A percentile compares a stretch with the other conserved stretches of the same genome.
These are phyloP conservation scores for Pelargonium myrrhifolium DNA, from an alignment of 441 rosid genomes.

Conservation along the genomic window DNA sequence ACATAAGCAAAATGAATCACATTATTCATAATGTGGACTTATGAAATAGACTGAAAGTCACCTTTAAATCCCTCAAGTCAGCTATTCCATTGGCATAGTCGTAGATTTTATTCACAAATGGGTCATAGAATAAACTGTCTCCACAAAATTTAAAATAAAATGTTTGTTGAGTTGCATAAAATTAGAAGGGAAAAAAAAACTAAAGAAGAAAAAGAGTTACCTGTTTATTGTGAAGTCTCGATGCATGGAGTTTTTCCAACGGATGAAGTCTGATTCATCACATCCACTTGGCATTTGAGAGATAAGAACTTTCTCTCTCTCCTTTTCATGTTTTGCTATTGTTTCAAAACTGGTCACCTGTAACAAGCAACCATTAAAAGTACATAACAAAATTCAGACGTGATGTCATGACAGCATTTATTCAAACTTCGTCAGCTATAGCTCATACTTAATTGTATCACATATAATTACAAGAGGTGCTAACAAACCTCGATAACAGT, in stretches of 20 bases:
- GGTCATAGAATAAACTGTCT: constrained; percentile 78
- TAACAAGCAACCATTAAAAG: constrained; percentile 13
- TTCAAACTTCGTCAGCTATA: constrained; percentile 10
- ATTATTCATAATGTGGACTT: constrained; percentile 12
- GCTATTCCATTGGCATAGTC: constrained; percentile 68
- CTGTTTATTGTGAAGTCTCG: constrained; percentile 93
- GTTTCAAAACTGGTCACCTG: constrained; percentile 94
- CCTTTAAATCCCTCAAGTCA: constrained; percentile 73
- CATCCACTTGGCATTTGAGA: constrained; percentile 33
- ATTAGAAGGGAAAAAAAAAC: not conserved
- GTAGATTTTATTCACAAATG: constrained; percentile 49
- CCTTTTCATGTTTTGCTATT: constrained; percentile 33
- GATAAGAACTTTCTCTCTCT: constrained; percentile 29
- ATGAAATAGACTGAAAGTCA: constrained; percentile 24
- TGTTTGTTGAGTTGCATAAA: constrained; percentile 10
- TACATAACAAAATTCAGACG: constrained; percentile 10
- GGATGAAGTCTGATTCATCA: constrained; percentile 43
- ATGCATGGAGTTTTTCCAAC: constrained; percentile 70
- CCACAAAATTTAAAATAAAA: constrained; percentile 19
- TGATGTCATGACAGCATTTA: constrained; percentile 5
- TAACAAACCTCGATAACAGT: constrained; percentile 64
- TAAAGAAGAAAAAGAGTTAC: constrained; percentile 23
- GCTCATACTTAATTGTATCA: constrained; percentile 14
- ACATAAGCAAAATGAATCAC: constrained; percentile 13
- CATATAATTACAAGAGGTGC: constrained; percentile 12